Percentiles rank a stretch among this genome's conserved stretches.
Evolutionary conservation across 495 filamentous ascomycete genomes (phyloP).

Genomic region (Aspergillus sclerotiicarbonarius): DNA sequence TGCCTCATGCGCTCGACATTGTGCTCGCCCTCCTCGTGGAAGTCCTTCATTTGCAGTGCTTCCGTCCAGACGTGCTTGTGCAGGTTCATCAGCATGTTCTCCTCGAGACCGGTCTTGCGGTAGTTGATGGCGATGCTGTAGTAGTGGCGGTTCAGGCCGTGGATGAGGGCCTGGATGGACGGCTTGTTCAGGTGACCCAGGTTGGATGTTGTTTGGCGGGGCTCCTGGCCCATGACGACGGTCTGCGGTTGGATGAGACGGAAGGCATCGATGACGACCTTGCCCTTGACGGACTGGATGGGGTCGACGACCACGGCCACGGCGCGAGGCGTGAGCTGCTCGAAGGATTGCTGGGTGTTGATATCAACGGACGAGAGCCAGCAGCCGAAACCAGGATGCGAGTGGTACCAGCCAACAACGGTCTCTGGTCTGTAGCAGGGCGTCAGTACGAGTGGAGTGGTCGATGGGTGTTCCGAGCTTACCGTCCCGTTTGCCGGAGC

Average conservation of each 20-base stretch:
- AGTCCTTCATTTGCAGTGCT: constrained; percentile 95
- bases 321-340: constrained; percentile 91
- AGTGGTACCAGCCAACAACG: constrained; percentile 99
- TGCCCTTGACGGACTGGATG: constrained; percentile 98
- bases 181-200: constrained; percentile 98
- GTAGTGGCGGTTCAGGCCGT: constrained; percentile 96
- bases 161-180: constrained; percentile 97
- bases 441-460: constrained; percentile 2
- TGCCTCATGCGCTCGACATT: constrained; percentile 85
- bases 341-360: constrained; percentile 99
- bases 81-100: constrained; percentile 99
- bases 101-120: constrained; percentile 93
- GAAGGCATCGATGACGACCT: constrained; percentile 99
- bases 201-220: constrained; percentile 97
- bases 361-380: constrained; percentile 99
- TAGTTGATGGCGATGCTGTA: constrained; percentile 99
- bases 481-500: constrained; percentile 95
- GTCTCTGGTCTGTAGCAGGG: constrained; percentile 71
- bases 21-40: constrained; percentile 74
- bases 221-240: constrained; percentile 97
- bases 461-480: constrained; percentile 27
- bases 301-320: constrained; percentile 98
- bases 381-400: constrained; percentile 97
- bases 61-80: constrained; percentile 99
- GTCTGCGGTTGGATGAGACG: constrained; percentile 98